Percentiles rank a stretch among this genome's conserved stretches.
phyloP scores from a whole-genome alignment of 208 protist species.

The Wallacemonas sp. region DNA sequence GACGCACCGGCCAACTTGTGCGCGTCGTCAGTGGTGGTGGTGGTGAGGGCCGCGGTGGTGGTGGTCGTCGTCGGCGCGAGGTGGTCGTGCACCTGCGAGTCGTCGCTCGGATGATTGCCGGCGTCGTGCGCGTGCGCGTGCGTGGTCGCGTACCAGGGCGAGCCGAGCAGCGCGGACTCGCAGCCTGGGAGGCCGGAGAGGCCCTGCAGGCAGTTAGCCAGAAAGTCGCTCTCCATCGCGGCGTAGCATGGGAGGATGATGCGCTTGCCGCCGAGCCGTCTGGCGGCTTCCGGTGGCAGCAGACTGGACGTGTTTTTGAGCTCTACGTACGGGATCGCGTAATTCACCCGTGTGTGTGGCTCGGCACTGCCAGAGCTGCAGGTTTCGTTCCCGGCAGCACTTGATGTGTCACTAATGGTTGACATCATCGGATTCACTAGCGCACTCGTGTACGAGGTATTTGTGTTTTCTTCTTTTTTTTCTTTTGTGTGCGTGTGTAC shows the following conservation, averaged over 20 bases:
- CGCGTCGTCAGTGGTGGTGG: not conserved
- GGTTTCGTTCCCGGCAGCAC: not conserved
- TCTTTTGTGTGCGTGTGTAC: not conserved
- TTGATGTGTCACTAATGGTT: not conserved
- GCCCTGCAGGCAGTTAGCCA: conserved; percentile 50
- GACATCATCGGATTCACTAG: not conserved
- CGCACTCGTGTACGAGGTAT: not conserved
- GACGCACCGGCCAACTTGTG: not conserved
- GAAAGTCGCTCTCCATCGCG: conserved; percentile 41
- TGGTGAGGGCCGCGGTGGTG: not conserved
- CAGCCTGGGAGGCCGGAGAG: conserved; percentile 54
- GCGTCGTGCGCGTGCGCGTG: not conserved
- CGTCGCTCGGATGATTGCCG: no score
- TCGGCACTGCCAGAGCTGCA: not conserved
- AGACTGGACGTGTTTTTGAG: conserved; percentile 28
- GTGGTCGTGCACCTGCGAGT: no score
- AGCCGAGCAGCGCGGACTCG: conserved; percentile 50
- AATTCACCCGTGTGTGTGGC: not conserved
- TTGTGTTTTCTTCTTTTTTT: conserved; percentile 20
- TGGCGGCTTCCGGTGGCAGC: not conserved
- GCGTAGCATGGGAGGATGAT: conserved; percentile 58
- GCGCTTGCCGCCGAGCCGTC: conserved; percentile 19
- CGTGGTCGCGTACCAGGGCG: conserved; percentile 3
- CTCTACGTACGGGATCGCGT: conserved; percentile 47
- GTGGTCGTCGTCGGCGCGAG: not conserved